Conservation (phyloP, 129 eudicot species). For the Flaveria trinervia region DNA sequence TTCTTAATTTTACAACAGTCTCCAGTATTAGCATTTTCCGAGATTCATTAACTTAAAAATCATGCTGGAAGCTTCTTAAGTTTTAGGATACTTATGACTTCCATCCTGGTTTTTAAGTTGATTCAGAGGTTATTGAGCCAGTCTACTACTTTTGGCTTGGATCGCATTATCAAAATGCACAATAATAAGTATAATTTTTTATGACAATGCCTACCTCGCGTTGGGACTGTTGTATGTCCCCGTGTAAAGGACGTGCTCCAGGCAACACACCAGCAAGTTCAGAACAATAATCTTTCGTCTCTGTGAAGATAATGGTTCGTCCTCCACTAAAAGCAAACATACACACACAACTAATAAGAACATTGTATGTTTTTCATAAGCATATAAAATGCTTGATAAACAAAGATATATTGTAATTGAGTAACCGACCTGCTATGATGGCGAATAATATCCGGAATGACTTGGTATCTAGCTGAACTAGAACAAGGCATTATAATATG, state of each 20-base stretch:
- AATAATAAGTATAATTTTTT: not conserved
- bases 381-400: not conserved
- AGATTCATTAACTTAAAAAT: not conserved
- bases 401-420: conserved; percentile 4
- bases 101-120: not conserved
- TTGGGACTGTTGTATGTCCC: conserved; percentile 80
- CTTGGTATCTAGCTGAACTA: conserved; percentile 69
- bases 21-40: not conserved
- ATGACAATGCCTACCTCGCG: conserved; percentile 58
- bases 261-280: conserved; percentile 72
- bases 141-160: too few species aligned
- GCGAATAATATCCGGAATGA: conserved; percentile 89
- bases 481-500: conserved; percentile 85
- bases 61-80: not conserved
- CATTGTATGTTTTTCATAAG: not conserved
- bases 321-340: conserved; percentile 65
- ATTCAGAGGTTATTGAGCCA: not conserved
- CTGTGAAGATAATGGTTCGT: conserved; percentile 77
- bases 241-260: conserved; percentile 92
- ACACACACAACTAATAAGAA: not conserved
- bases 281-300: conserved; percentile 84
- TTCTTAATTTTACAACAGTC: not conserved
- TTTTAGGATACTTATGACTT: not conserved
- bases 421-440: conserved; percentile 79
- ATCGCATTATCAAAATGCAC: not conserved